Percentiles rank a stretch among this genome's conserved stretches.
Conservation (phyloP, 352 stramenopile genomes). For the Aphanomyces stellatus region DNA sequence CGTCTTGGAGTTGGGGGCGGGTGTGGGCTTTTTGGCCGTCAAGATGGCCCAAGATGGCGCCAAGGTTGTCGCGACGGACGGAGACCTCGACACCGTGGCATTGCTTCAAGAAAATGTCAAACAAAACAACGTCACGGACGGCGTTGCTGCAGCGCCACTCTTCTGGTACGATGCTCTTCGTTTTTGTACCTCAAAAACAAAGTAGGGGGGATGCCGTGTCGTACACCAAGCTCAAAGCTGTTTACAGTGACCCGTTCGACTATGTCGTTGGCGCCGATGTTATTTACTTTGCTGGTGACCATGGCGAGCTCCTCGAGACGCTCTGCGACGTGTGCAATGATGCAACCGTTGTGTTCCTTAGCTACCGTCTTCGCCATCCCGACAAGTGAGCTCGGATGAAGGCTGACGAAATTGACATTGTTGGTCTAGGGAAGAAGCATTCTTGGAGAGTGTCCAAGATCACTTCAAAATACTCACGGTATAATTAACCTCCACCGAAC, state of each 20-base stretch:
- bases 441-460: background rate
- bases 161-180: background rate
- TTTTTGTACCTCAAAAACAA: too few species aligned
- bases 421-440: background rate
- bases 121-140: background rate
- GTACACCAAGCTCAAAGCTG: background rate
- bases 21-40: conserved; percentile 61
- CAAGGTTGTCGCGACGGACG: conserved; percentile 55
- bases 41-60: conserved; percentile 58
- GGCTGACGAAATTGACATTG: background rate
- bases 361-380: background rate
- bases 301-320: background rate
- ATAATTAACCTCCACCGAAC: too few species aligned
- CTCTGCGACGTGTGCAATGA: background rate
- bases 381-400: background rate
- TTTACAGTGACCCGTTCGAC: background rate
- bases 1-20: conserved; percentile 64
- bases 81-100: conserved; percentile 22
- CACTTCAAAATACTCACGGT: background rate
- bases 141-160: background rate
- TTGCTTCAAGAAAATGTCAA: conserved; percentile 7
- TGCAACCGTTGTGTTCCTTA: background rate
- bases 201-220: conserved; percentile 1
- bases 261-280: conserved; percentile 10
- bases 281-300: conserved; percentile 10